Evolutionary conservation across 306 rosid species (phyloP), one percentile per base, ranked within the genome.

Genomic region (cucumber (Cucumis sativus)): DNA sequence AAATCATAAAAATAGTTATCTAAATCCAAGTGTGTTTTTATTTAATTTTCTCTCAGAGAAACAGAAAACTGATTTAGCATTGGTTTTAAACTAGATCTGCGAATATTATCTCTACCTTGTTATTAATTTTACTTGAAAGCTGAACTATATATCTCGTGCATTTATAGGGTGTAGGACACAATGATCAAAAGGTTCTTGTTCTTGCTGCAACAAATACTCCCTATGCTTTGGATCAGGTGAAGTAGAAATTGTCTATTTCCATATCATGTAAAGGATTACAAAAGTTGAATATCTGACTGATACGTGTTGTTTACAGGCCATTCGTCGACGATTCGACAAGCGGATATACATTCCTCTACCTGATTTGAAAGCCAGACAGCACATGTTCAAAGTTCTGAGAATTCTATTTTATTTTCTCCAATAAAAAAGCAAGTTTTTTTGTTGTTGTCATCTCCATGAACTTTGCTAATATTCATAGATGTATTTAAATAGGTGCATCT

Each of bases 121-220:
- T 68, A 67, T 56, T 7, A 52, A 39, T 70, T 15, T 51, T 51
- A 30, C 33, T 73, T 28, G 37, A 18, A 52, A 52, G 33, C 63
- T 73, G 77, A 30, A 15, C 0, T 68, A 61, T 21, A 57, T 79
- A 77, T 64, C 79, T 71, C 59, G 68, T 79, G 71, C 74, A 78
- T 77, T 78, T 23, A 63, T 87, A 93, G 98, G 98, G 98, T 81
- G 96, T 96, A n/a, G 99, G 99, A 77, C 63, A 85, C 86, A 91
- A 88, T 84, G 99, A 96, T 75, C 88, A 96, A 82, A 96, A 96
- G 82, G 99, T 96, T 87, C 99, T 96, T 14, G 98, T 96, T 86
- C 99, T 96, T 79, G 99, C 99, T 45, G 99, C 99, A 49, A 96
- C 99, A 52, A 96, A 96, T 85, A 96, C 99, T 55, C 99, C 99